Conservation (phyloP, 2,329 filamentous ascomycete genomes). For the Fusarium compactum region DNA sequence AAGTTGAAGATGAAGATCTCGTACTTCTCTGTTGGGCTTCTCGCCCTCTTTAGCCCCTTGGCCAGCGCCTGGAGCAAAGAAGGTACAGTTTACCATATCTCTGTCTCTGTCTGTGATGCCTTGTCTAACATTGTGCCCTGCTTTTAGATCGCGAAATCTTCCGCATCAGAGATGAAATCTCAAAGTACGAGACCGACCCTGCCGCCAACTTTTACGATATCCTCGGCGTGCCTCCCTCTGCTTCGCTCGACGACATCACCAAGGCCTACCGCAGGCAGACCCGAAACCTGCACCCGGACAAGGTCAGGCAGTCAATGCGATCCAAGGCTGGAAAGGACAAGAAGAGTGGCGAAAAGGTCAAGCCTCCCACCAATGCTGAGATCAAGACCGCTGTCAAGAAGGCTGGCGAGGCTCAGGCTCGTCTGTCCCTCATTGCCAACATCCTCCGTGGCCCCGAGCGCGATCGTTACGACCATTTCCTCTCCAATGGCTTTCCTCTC, state of each 20-base stretch:
- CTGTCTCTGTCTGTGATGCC: neutral
- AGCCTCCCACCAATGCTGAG: constrained; percentile 78
- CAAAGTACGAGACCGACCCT: constrained; percentile 78
- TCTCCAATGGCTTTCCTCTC: constrained; percentile 90
- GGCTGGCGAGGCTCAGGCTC: constrained; percentile 84
- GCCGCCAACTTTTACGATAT: constrained; percentile 95
- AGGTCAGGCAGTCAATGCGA: constrained; percentile 86
- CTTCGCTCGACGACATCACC: constrained; percentile 87
- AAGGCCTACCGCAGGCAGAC: constrained; percentile 94
- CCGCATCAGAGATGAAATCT: constrained; percentile 88
- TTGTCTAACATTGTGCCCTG: constrained; percentile 15
- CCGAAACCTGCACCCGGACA: constrained; percentile 89
- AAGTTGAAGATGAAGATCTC: constrained; percentile 75
- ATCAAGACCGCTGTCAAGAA: constrained; percentile 83
- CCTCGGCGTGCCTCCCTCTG: constrained; percentile 78
- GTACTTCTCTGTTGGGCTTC: constrained; percentile 74
- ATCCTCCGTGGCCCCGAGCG: constrained; percentile 85
- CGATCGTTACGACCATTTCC: constrained; percentile 94
- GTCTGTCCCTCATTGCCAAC: constrained; percentile 85
- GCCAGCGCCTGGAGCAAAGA: constrained; percentile 87
- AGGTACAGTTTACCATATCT: constrained; percentile 63
- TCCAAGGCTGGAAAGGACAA: constrained; percentile 72
- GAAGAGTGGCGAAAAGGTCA: constrained; percentile 72
- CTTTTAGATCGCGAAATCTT: constrained; percentile 94
- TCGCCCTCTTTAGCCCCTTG: constrained; percentile 75